Base-by-base conservation (phyloP, 2,329 filamentous ascomycete species). In the Penicillium sp. region DNA sequence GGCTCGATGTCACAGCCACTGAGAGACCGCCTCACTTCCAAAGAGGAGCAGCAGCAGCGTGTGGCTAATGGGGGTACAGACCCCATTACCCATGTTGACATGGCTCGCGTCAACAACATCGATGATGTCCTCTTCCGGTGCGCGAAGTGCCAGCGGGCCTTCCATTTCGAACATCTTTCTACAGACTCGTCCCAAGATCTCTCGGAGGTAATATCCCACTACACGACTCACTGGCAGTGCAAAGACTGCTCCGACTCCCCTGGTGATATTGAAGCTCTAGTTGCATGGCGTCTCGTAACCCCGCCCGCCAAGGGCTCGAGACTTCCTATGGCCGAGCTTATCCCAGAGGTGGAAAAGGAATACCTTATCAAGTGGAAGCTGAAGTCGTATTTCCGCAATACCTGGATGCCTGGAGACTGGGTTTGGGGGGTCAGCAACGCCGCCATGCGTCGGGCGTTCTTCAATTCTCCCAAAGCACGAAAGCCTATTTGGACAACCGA, bases 331-430 rank as follows among this genome's bases (percentile, higher is more conserved):
- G 82, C 83, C 53, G 79, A 86, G 30, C 79, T 85, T 57, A 79
- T 91, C n/a, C 76, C 79, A 12, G 90, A 95, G 71, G 90, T 92
- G 58, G 83, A 91, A n/a, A 93, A 93, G 67, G 92, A 97, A 68
- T 99, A 98, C 72, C 85, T 99, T 2, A 80, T 99, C 69, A 97
- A 95, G 74, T 98, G 93, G 92, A 88, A 90, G 49, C 82, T 83
- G 0, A 84, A 86, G 59, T 97, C 94, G 0, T 96, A 97, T 72
- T 90, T 89, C 65, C 89, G 91, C 66, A 92, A 91, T 57, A 84
- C 83, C 7, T 99, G 96, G 95, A 91, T 92, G 84, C 88, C 92
- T 10, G 95, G 94, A 13, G 84, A 90, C 17, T 99, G 95, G 95
- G 85, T 96, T 0, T 94, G 87, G 82, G 92, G 93, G 6, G 83